Evolutionary conservation across 331 rosid species (phyloP).

Genomic region (Pyracantha coccinea): DNA sequence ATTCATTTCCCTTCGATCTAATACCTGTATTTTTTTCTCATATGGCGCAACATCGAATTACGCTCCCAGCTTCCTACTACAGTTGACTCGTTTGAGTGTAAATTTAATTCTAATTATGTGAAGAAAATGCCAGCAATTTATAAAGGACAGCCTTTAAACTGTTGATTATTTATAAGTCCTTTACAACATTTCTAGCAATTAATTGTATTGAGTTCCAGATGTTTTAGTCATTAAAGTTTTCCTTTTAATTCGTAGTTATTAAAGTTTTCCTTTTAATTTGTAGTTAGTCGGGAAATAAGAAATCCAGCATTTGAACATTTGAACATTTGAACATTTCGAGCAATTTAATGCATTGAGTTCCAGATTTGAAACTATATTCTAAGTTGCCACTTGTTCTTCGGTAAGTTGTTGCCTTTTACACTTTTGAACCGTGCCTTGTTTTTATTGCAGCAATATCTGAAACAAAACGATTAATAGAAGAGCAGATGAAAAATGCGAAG

Average conservation of each 20-base stretch:
- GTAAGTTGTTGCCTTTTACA: not conserved
- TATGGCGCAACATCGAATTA: not conserved
- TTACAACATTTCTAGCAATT: not conserved
- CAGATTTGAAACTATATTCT: not conserved
- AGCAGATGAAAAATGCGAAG: conserved; percentile 37
- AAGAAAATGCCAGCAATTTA: not conserved
- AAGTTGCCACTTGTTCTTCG: not conserved
- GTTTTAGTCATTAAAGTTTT: not conserved
- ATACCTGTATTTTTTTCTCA: not conserved
- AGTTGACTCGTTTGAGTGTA: not conserved
- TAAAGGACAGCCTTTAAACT: not conserved
- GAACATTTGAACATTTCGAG: not conserved
- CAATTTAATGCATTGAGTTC: not conserved
- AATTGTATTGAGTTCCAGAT: not conserved
- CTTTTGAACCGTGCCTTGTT: not conserved
- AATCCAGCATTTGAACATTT: not conserved
- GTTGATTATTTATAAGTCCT: not conserved
- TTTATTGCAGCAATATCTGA: conserved; percentile 49
- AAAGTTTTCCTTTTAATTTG: not conserved
- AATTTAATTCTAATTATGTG: not conserved
- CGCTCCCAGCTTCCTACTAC: not conserved
- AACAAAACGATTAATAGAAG: conserved; percentile 34
- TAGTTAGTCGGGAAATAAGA: not conserved
- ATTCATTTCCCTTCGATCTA: not conserved
- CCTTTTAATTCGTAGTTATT: too few species aligned